These are phyloP conservation scores for Globisporangium lucens DNA, from an alignment of 352 stramenopile species.

Conservation along the genomic window DNA sequence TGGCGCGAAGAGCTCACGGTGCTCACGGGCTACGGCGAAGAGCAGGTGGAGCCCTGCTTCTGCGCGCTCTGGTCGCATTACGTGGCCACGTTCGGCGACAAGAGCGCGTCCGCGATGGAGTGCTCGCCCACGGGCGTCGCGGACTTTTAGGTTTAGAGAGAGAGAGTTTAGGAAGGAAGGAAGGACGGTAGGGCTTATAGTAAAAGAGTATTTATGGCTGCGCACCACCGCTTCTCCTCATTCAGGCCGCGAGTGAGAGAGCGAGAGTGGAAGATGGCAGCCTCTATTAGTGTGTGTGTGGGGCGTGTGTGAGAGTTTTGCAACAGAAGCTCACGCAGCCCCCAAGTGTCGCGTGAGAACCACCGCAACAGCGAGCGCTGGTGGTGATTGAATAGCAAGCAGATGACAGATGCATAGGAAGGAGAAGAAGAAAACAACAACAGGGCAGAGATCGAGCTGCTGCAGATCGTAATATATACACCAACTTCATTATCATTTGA, in stretches of 20 bases:
- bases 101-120: constrained; percentile 48
- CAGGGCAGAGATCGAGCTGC: not conserved
- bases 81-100: constrained; percentile 68
- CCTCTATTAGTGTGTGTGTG: constrained; percentile 2
- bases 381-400: not conserved
- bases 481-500: constrained; percentile 1
- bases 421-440: not conserved
- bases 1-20: constrained; percentile 82
- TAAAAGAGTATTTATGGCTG: constrained; percentile 15
- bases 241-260: not conserved
- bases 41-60: constrained; percentile 83
- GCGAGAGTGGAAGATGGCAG: not conserved
- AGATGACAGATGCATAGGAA: constrained; percentile 8
- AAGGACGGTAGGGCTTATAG: not conserved
- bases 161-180: not conserved
- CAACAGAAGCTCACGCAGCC: not conserved
- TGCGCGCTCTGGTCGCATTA: constrained; percentile 83
- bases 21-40: constrained; percentile 74
- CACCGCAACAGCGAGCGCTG: not conserved
- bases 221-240: not conserved
- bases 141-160: constrained; percentile 27
- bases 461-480: constrained; percentile 10
- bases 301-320: not conserved
- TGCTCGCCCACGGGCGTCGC: constrained; percentile 70
- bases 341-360: constrained; percentile 6